Evolutionary conservation across 345 rosid genomes (phyloP).

Genomic region (Camelina laxa): DNA sequence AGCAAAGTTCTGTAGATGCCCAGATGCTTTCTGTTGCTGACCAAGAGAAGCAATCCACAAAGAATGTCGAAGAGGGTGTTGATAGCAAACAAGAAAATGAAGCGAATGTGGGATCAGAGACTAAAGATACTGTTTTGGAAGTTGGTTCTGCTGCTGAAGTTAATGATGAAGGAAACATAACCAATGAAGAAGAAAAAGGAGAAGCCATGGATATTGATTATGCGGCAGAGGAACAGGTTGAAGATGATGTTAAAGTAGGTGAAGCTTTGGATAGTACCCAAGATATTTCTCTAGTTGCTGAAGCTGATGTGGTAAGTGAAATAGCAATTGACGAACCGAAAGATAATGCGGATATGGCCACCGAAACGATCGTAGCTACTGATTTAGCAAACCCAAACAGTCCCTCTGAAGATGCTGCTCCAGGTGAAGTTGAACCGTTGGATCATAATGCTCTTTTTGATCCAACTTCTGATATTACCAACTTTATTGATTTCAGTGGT

Average conservation of each 20-base stretch:
- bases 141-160: conserved; percentile 25
- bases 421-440: conserved; percentile 48
- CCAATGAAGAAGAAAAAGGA: conserved; percentile 36
- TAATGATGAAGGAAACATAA: conserved; percentile 35
- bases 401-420: conserved; percentile 33
- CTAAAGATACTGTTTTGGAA: conserved; percentile 14
- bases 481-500: conserved; percentile 53
- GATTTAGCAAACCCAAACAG: conserved; percentile 30
- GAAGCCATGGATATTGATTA: conserved; percentile 64
- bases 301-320: conserved; percentile 35
- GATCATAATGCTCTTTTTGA: conserved; percentile 46
- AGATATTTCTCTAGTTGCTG: conserved; percentile 39
- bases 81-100: conserved; percentile 7
- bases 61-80: not conserved
- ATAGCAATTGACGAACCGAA: conserved; percentile 46
- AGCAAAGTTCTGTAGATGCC: too few relatives aligned
- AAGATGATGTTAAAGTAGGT: conserved; percentile 39
- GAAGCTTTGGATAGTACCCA: conserved; percentile 50
- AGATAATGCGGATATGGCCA: conserved; percentile 28
- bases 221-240: conserved; percentile 53
- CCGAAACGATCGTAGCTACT: conserved; percentile 17
- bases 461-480: conserved; percentile 43
- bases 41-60: not conserved
- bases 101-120: conserved; percentile 12
- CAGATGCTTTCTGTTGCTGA: too few relatives aligned